Conservation (phyloP, 1,284 basidiomycete genomes). For the Marasmius oreades region DNA sequence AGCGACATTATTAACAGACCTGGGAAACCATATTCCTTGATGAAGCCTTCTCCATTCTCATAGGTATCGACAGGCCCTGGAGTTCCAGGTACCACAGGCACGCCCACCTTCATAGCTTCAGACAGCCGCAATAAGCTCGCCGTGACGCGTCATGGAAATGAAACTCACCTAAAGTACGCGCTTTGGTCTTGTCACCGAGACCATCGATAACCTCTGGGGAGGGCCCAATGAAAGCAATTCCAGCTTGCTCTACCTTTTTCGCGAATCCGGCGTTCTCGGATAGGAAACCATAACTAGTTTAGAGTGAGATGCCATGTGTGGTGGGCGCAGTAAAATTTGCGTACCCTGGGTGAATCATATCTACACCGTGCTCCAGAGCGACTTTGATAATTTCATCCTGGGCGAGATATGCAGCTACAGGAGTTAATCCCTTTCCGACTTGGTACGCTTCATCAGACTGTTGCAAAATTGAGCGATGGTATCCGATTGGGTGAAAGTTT, state of each 20-base stretch:
- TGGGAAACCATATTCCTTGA: conserved; percentile 95
- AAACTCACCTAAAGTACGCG: conserved; percentile 72
- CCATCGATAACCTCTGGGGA: conserved; percentile 96
- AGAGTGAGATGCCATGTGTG: no score
- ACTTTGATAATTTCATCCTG: conserved; percentile 97
- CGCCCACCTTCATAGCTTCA: conserved; percentile 80
- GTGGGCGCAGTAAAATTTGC: no score
- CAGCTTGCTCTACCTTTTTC: conserved; percentile 94
- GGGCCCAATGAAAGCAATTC: conserved; percentile 96
- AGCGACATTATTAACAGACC: conserved; percentile 39
- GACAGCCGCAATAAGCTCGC: conserved; percentile 13
- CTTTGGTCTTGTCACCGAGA: conserved; percentile 99
- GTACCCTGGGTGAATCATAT: conserved; percentile 99
- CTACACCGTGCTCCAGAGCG: conserved; percentile 94
- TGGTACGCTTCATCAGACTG: conserved; percentile 98
- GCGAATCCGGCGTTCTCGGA: conserved; percentile 97
- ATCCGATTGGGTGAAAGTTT: background rate
- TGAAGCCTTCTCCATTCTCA: conserved; percentile 83
- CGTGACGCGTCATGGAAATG: background rate
- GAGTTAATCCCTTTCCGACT: conserved; percentile 93
- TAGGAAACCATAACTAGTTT: conserved; percentile 90
- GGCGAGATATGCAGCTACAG: conserved; percentile 95
- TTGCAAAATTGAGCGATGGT: conserved; percentile 8
- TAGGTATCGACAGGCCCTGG: conserved; percentile 89
- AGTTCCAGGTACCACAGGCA: conserved; percentile 97